These are phyloP conservation scores for Hibiscus trionum DNA, from an alignment of 345 rosid species.

Conservation along the genomic window DNA sequence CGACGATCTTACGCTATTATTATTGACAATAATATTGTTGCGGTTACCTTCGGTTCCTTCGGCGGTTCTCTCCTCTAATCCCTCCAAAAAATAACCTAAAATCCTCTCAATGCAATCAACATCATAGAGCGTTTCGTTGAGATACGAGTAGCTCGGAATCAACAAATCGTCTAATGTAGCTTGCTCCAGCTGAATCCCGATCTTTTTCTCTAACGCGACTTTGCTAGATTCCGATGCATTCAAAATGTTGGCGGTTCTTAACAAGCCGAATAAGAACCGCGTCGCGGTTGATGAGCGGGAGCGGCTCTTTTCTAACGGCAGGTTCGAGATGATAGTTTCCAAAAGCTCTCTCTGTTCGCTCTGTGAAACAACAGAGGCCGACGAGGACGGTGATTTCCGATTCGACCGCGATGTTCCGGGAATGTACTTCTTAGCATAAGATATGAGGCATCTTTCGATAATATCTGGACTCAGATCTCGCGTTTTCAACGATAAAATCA, in stretches of 20 bases:
- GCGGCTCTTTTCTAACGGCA: constrained; percentile 51
- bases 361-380: constrained; percentile 42
- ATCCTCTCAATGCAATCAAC: constrained; percentile 93
- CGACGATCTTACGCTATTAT: constrained; percentile 30
- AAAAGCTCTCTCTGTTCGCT: constrained; percentile 69
- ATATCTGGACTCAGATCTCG: constrained; percentile 52
- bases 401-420: constrained; percentile 70
- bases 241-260: constrained; percentile 74
- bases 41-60: constrained; percentile 16
- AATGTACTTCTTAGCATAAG: constrained; percentile 68
- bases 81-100: constrained; percentile 57
- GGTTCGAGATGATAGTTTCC: constrained; percentile 55
- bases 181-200: constrained; percentile 72
- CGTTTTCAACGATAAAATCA: constrained; percentile 56
- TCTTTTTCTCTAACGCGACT: constrained; percentile 61
- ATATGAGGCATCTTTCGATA: constrained; percentile 69
- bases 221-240: constrained; percentile 65
- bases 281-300: constrained; percentile 50
- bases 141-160: constrained; percentile 91
- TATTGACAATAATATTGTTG: not conserved
- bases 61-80: constrained; percentile 26
- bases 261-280: constrained; percentile 58
- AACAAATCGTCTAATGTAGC: constrained; percentile 84
- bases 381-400: constrained; percentile 53
- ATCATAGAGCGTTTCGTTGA: constrained; percentile 84